These are phyloP conservation scores for Lachnellula cervina DNA, from an alignment of 2,329 filamentous ascomycete genomes.

Conservation along the genomic window DNA sequence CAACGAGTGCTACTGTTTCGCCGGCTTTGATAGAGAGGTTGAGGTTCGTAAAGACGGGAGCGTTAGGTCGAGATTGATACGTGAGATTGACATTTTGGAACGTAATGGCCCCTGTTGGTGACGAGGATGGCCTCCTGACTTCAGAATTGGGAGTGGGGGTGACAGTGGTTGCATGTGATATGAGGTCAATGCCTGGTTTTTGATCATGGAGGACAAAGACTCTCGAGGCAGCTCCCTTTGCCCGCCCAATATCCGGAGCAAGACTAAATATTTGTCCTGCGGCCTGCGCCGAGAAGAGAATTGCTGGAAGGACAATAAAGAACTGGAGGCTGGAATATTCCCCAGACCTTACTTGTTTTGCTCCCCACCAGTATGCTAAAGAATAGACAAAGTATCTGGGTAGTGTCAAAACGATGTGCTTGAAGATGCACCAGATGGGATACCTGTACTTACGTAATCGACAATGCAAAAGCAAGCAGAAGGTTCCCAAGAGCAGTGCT, in stretches of 20 bases:
- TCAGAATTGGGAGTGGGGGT: not conserved
- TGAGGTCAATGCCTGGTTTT: constrained; percentile 32
- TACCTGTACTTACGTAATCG: constrained; percentile 19
- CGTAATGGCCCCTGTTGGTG: constrained; percentile 36
- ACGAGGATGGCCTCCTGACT: constrained; percentile 13
- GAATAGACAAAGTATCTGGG: constrained; percentile 65
- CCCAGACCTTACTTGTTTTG: constrained; percentile 63
- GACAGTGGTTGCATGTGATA: not conserved
- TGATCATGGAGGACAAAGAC: constrained; percentile 48
- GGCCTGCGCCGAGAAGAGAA: constrained; percentile 67
- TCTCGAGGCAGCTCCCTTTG: constrained; percentile 54
- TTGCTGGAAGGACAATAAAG: constrained; percentile 66
- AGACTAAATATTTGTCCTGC: constrained; percentile 73
- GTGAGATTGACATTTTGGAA: constrained; percentile 58
- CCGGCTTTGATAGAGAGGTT: constrained; percentile 53
- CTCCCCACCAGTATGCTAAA: constrained; percentile 76
- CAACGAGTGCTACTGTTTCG: constrained; percentile 60
- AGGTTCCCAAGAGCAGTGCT: constrained; percentile 49
- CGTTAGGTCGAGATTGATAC: constrained; percentile 58
- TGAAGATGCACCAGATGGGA: too few species aligned
- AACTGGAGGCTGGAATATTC: constrained; percentile 63
- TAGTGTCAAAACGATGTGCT: constrained; percentile 36
- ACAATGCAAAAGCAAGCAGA: constrained; percentile 52
- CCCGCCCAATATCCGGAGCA: constrained; percentile 68
- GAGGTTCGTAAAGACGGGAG: constrained; percentile 52